These are phyloP conservation scores for Apiospora phragmitis DNA, from an alignment of 2,329 filamentous ascomycete species.

Conservation along the genomic window DNA sequence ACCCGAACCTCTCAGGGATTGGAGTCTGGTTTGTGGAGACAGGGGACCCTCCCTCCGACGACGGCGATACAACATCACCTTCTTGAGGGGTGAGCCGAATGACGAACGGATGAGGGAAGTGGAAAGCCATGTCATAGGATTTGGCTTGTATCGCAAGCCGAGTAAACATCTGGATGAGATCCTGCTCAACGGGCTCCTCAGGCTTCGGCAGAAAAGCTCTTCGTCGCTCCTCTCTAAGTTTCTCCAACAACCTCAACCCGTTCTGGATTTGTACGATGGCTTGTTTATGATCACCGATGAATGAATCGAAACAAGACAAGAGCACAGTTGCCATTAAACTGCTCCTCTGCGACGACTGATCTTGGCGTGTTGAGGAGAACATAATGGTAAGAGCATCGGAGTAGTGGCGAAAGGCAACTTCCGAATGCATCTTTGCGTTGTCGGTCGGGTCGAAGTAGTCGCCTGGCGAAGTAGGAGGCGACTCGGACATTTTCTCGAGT, in stretches of 20 bases:
- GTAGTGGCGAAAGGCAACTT: slow-evolving; percentile 61
- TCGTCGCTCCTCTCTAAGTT: slow-evolving; percentile 48
- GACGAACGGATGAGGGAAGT: slow-evolving; percentile 63
- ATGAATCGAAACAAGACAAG: slow-evolving; percentile 68
- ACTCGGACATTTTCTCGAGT: slow-evolving; percentile 57
- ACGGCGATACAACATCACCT: slow-evolving; percentile 40
- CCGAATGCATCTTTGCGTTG: slow-evolving; percentile 53
- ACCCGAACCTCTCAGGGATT: slow-evolving; percentile 48
- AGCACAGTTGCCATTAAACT: slow-evolving; percentile 66
- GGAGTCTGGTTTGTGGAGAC: slow-evolving; percentile 37
- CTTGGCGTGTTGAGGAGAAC: slow-evolving; percentile 42
- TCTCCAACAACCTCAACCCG: slow-evolving; percentile 56
- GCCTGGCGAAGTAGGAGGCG: slow-evolving; percentile 48
- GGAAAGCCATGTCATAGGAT: slow-evolving; percentile 68
- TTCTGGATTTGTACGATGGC: slow-evolving; percentile 63
- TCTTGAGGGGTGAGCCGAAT: slow-evolving; percentile 48
- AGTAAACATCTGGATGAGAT: slow-evolving; percentile 64
- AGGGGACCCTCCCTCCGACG: slow-evolving; percentile 44
- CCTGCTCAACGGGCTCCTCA: slow-evolving; percentile 55
- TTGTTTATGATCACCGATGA: slow-evolving; percentile 62
- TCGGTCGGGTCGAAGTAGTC: slow-evolving; percentile 33
- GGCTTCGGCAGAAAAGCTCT: slow-evolving; percentile 38
- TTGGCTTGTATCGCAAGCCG: slow-evolving; percentile 65
- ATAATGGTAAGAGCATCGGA: slow-evolving; percentile 56
- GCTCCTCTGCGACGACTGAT: slow-evolving; percentile 49